Conservation (phyloP, 2,329 filamentous ascomycete genomes). For the Aspergillus melleus region DNA sequence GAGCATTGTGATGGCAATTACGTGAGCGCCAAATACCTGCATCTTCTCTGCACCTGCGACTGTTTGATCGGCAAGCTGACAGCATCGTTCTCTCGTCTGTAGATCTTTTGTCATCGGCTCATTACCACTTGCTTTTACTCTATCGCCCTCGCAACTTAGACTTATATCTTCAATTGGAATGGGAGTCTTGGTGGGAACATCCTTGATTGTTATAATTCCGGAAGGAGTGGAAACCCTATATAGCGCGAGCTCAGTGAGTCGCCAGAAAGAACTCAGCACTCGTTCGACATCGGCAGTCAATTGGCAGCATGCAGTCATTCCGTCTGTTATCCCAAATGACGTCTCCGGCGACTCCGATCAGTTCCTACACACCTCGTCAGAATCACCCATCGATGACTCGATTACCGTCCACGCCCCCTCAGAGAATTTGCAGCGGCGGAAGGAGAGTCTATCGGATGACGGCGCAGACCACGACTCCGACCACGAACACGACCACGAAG, state of each 20-base stretch:
- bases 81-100: slow-evolving; percentile 13
- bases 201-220: slow-evolving; percentile 94
- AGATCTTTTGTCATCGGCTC: slow-evolving; percentile 94
- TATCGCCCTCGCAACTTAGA: slow-evolving; percentile 83
- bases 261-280: slow-evolving; percentile 32
- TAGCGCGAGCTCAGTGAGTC: slow-evolving; percentile 46
- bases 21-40: slow-evolving; percentile 47
- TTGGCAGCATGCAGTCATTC: slow-evolving; percentile 29
- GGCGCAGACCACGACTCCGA: slow-evolving; percentile 37
- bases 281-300: slow-evolving; percentile 26
- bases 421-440: slow-evolving; percentile 23
- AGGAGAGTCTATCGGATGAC: slow-evolving; percentile 32
- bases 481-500: slow-evolving; percentile 39
- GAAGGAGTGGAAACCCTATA: slow-evolving; percentile 93
- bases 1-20: slow-evolving; percentile 65
- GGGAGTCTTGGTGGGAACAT: slow-evolving; percentile 90
- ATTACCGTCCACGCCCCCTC: slow-evolving; percentile 22
- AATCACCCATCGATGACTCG: slow-evolving; percentile 6
- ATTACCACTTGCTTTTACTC: slow-evolving; percentile 81
- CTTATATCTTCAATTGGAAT: slow-evolving; percentile 90
- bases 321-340: slow-evolving; percentile 13
- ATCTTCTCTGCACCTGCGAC: background rate
- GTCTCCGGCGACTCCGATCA: background rate
- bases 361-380: background rate
- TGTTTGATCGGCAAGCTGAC: slow-evolving; percentile 11